Percentiles rank a stretch among this genome's conserved stretches.
Evolutionary conservation across 106 monocot species (phyloP).

Genomic region (Dendrobium catenatum): DNA sequence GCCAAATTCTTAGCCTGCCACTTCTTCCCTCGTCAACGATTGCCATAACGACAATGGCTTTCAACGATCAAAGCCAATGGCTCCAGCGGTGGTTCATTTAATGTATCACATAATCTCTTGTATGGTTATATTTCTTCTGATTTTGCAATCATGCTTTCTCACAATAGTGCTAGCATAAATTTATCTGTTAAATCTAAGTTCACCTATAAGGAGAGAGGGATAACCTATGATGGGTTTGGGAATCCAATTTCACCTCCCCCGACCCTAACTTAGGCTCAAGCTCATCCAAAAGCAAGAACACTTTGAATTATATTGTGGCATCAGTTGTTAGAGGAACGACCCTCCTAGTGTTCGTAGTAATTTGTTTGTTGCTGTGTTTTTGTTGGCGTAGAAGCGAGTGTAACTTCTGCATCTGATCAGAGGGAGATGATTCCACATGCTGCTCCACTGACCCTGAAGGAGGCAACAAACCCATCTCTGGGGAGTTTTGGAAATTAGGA

Average conservation of each 20-base stretch:
- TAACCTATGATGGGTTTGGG: slow-evolving; percentile 21
- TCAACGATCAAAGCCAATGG: slow-evolving; percentile 8
- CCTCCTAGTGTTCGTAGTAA: background rate
- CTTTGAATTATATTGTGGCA: slow-evolving; percentile 45
- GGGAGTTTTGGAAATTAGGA: too few species aligned
- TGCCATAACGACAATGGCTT: background rate
- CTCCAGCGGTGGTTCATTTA: slow-evolving; percentile 12
- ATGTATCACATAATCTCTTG: slow-evolving; percentile 59
- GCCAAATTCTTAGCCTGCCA: too few species aligned
- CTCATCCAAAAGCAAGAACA: slow-evolving; percentile 16
- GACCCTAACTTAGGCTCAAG: background rate
- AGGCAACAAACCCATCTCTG: slow-evolving; percentile 22
- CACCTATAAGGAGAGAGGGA: slow-evolving; percentile 34
- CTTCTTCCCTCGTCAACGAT: too few species aligned
- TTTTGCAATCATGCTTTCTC: slow-evolving; percentile 10
- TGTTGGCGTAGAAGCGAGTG: slow-evolving; percentile 14
- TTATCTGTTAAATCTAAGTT: slow-evolving; percentile 40
- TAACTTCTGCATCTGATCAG: background rate
- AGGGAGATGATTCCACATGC: slow-evolving; percentile 5
- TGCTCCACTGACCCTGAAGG: background rate
- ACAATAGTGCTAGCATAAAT: slow-evolving; percentile 1
- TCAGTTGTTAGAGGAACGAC: slow-evolving; percentile 44
- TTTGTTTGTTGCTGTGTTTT: slow-evolving; percentile 28
- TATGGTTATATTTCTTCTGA: slow-evolving; percentile 36
- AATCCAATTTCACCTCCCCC: slow-evolving; percentile 8